A percentile compares a stretch with the other conserved stretches of the same genome.
These are phyloP conservation scores for Metschnikowia chrysomelidarum DNA, from an alignment of 805 yeast species.

Conservation along the genomic window DNA sequence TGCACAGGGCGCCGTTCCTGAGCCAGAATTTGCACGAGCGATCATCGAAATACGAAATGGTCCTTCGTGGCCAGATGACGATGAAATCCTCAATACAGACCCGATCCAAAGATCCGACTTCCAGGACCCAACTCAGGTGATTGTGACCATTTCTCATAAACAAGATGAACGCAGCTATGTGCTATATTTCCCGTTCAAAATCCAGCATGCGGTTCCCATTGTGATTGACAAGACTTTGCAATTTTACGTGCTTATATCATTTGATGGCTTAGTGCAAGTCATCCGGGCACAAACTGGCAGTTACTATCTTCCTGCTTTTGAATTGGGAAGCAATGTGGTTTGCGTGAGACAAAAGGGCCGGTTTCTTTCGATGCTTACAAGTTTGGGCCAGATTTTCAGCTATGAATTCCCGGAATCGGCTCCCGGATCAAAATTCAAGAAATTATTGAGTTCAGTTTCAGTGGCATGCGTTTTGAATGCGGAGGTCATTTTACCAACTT, in stretches of 20 bases:
- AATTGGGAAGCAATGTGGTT: constrained; percentile 48
- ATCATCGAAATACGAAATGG: constrained; percentile 43
- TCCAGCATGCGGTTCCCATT: constrained; percentile 46
- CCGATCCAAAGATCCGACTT: constrained; percentile 43
- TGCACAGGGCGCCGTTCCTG: neutral
- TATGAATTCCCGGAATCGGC: constrained; percentile 43
- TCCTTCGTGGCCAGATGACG: constrained; percentile 40
- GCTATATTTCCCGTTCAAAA: constrained; percentile 45
- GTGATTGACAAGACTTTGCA: constrained; percentile 30
- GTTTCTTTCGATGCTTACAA: constrained; percentile 45
- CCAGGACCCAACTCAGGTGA: constrained; percentile 44
- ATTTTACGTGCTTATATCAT: constrained; percentile 56
- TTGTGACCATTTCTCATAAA: constrained; percentile 39
- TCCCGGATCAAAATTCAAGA: constrained; percentile 20
- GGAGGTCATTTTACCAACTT: constrained; percentile 17
- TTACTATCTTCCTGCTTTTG: constrained; percentile 46
- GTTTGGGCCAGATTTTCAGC: constrained; percentile 47
- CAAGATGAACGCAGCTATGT: constrained; percentile 31
- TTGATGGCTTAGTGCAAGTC: constrained; percentile 53
- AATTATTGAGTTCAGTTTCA: constrained; percentile 43
- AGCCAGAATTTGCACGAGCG: constrained; percentile 17
- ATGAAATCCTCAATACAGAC: constrained; percentile 33
- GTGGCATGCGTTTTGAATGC: constrained; percentile 52
- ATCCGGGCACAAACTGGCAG: constrained; percentile 46
- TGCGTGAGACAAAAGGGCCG: constrained; percentile 33